Evolutionary conservation across 2,329 filamentous ascomycete genomes (phyloP).

Genomic region (Didymella arachidicola): DNA sequence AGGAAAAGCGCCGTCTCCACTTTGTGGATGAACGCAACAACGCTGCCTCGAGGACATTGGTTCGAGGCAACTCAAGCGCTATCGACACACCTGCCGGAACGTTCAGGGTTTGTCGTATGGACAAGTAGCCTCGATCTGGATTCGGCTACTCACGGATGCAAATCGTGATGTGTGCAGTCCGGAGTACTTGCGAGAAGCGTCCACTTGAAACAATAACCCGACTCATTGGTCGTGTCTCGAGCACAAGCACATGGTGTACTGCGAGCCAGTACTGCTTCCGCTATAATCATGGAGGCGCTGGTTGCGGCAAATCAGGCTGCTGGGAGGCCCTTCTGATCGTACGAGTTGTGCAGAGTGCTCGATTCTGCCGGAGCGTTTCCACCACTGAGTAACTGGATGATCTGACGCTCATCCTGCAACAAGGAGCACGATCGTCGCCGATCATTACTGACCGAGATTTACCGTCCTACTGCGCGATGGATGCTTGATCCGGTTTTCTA

Average conservation of each 20-base stretch:
- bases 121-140: constrained; percentile 13
- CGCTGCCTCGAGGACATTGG: constrained; percentile 34
- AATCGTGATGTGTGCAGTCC: constrained; percentile 13
- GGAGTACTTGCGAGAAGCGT: constrained; percentile 20
- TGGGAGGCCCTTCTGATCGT: constrained; percentile 29
- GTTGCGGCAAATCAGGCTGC: constrained; percentile 36
- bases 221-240: constrained; percentile 17
- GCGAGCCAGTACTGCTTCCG: constrained; percentile 15
- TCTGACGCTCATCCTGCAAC: constrained; percentile 29
- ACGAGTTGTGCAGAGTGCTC: constrained; percentile 37
- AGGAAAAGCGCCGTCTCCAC: constrained; percentile 32
- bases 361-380: constrained; percentile 41
- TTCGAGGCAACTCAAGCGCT: constrained; percentile 24
- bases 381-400: constrained; percentile 33
- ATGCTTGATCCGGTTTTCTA: constrained; percentile 27
- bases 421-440: constrained; percentile 35
- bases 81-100: constrained; percentile 22
- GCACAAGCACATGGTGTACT: constrained; percentile 22
- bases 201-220: constrained; percentile 21
- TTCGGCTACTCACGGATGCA: constrained; percentile 14
- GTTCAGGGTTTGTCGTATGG: constrained; percentile 14
- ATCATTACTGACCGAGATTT: constrained; percentile 39
- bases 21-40: constrained; percentile 29
- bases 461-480: constrained; percentile 28
- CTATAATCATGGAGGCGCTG: constrained; percentile 31